Conservation (phyloP, 768 basidiomycete species). For the Termitomyces bulborhizus region DNA sequence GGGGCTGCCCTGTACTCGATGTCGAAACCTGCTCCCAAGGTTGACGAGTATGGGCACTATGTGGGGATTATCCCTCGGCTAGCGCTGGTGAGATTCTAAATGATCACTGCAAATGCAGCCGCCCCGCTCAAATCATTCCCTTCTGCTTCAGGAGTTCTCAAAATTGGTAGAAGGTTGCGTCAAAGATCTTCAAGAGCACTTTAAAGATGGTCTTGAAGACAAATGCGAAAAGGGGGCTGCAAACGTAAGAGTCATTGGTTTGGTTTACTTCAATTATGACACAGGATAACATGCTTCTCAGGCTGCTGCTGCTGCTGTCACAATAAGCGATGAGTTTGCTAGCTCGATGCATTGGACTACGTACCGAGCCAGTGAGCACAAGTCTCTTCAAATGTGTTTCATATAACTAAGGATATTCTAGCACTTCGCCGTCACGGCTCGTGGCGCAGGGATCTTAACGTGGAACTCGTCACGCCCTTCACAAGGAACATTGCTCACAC, state of each 20-base stretch:
- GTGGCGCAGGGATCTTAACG: slow-evolving; percentile 55
- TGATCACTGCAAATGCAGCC: not conserved
- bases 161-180: slow-evolving; percentile 39
- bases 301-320: slow-evolving; percentile 39
- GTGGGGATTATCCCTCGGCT: slow-evolving; percentile 43
- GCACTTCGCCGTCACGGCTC: slow-evolving; percentile 49
- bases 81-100: slow-evolving; percentile 21
- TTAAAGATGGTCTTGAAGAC: slow-evolving; percentile 52
- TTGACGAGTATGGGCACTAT: slow-evolving; percentile 34
- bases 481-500: slow-evolving; percentile 51
- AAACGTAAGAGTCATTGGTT: slow-evolving; percentile 29
- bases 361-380: slow-evolving; percentile 46
- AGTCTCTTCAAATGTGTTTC: not conserved
- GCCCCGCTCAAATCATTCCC: not conserved
- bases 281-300: slow-evolving; percentile 10
- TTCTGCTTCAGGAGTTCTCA: slow-evolving; percentile 31
- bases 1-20: slow-evolving; percentile 29
- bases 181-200: slow-evolving; percentile 37
- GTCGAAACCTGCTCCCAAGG: slow-evolving; percentile 28
- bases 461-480: slow-evolving; percentile 51
- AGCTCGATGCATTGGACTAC: slow-evolving; percentile 54
- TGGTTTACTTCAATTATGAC: not conserved
- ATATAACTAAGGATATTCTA: slow-evolving; percentile 5
- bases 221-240: slow-evolving; percentile 47
- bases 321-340: slow-evolving; percentile 44